A percentile compares a stretch with the other conserved stretches of the same genome.
phyloP scores from a whole-genome alignment of 495 filamentous ascomycete genomes.

The Penicillium robsamsonii region DNA sequence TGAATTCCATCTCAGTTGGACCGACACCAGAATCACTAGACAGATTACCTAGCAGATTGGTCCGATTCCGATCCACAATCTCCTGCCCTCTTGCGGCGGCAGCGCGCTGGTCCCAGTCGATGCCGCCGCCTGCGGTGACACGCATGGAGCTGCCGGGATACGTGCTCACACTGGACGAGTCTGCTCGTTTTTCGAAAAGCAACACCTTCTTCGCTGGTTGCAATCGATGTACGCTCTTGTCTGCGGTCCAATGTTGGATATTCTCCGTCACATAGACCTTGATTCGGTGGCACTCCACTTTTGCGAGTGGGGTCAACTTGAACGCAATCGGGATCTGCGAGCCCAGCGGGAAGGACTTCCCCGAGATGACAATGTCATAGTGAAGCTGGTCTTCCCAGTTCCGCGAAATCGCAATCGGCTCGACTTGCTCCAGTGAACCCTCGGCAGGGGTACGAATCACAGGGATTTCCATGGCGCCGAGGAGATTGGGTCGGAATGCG shows the following conservation, averaged over 20 bases:
- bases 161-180: constrained; percentile 70
- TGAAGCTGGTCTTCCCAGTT: constrained; percentile 98
- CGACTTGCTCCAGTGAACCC: constrained; percentile 86
- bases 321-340: constrained; percentile 94
- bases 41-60: constrained; percentile 82
- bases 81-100: constrained; percentile 60
- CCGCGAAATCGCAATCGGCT: constrained; percentile 94
- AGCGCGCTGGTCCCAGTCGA: constrained; percentile 59
- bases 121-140: constrained; percentile 77
- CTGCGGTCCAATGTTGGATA: constrained; percentile 86
- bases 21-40: constrained; percentile 64
- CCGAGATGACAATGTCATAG: constrained; percentile 98
- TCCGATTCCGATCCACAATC: constrained; percentile 50
- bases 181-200: constrained; percentile 87
- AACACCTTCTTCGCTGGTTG: constrained; percentile 82
- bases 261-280: constrained; percentile 95
- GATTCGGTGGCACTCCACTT: constrained; percentile 94
- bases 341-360: constrained; percentile 95
- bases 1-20: constrained; percentile 96
- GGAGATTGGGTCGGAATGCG: constrained; percentile 86
- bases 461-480: constrained; percentile 78
- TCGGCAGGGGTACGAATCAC: constrained; percentile 88
- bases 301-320: constrained; percentile 92
- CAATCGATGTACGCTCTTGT: constrained; percentile 83
- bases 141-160: constrained; percentile 79